Conservation (phyloP, 768 basidiomycete genomes). For the Mycena galopus region DNA sequence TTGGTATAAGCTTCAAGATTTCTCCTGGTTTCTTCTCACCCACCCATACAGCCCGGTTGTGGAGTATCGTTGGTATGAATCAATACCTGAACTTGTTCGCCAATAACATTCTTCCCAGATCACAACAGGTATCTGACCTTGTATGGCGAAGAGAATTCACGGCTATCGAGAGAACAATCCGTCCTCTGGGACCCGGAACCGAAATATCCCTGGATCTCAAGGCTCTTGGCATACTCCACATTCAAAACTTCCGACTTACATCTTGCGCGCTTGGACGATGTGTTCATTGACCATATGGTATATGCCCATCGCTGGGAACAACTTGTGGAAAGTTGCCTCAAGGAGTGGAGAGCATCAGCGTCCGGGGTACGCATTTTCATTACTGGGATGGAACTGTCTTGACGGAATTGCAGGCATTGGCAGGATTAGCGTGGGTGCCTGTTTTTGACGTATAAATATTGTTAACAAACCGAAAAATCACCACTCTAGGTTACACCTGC, state of each 20-base stretch:
- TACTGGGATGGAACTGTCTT: constrained; percentile 37
- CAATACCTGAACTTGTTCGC: background rate
- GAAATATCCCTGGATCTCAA: constrained; percentile 50
- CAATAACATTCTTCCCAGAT: constrained; percentile 46
- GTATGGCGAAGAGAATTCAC: constrained; percentile 66
- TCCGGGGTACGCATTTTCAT: constrained; percentile 50
- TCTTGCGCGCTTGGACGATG: constrained; percentile 54
- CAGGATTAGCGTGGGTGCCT: constrained; percentile 16
- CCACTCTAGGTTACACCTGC: constrained; percentile 47
- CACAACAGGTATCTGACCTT: constrained; percentile 65
- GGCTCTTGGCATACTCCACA: constrained; percentile 60
- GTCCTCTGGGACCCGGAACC: constrained; percentile 54
- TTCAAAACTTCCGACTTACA: constrained; percentile 61
- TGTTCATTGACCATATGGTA: constrained; percentile 69
- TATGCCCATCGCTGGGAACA: constrained; percentile 65
- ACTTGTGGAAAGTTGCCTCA: constrained; percentile 56
- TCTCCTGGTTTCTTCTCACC: background rate
- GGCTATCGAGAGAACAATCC: constrained; percentile 64
- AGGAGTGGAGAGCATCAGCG: constrained; percentile 62
- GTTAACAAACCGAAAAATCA: too few species aligned
- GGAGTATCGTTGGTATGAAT: constrained; percentile 60
- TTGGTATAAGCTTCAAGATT: constrained; percentile 48
- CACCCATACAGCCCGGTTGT: constrained; percentile 57
- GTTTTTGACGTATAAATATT: too few species aligned
- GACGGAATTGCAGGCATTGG: constrained; percentile 20